A percentile compares a stretch with the other conserved stretches of the same genome.
phyloP scores from a whole-genome alignment of 2,329 filamentous ascomycete species.

The Ceratocystis destructans region DNA sequence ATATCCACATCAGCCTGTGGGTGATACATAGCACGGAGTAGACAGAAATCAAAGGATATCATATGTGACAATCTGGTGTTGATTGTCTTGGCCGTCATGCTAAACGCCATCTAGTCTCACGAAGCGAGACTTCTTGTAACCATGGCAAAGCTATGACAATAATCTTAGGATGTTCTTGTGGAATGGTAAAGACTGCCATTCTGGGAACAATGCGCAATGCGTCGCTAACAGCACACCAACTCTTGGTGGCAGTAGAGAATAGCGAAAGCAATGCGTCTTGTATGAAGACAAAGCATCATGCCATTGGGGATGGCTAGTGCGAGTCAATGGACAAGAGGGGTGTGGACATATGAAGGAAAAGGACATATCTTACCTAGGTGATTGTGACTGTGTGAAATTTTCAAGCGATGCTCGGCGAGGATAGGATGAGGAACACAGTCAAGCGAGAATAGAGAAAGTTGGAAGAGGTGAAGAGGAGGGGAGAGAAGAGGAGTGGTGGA shows the following conservation, averaged over 20 bases:
- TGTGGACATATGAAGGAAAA: not conserved
- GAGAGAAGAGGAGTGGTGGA: slow-evolving; percentile 20
- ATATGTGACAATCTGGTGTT: too few relatives aligned
- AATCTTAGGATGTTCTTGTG: not conserved
- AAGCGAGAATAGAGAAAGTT: slow-evolving; percentile 11
- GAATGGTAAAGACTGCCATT: not conserved
- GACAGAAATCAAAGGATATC: not conserved
- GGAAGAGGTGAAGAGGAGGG: slow-evolving; percentile 22
- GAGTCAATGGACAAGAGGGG: not conserved
- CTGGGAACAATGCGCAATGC: not conserved
- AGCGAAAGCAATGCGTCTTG: not conserved
- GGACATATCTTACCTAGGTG: not conserved
- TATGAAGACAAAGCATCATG: not conserved
- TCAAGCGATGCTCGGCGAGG: slow-evolving; percentile 12
- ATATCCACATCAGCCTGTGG: not conserved
- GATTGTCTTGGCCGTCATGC: too few relatives aligned
- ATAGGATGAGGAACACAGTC: slow-evolving; percentile 17
- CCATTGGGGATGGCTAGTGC: slow-evolving; percentile 15
- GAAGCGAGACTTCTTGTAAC: not conserved
- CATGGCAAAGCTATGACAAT: not conserved
- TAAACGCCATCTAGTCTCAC: too few relatives aligned
- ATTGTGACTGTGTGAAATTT: not conserved
- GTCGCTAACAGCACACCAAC: not conserved
- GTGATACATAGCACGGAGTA: not conserved
- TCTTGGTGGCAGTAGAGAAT: too few relatives aligned